phyloP scores from a whole-genome alignment of 2,329 filamentous ascomycete genomes.

The Colletotrichum sp. region DNA sequence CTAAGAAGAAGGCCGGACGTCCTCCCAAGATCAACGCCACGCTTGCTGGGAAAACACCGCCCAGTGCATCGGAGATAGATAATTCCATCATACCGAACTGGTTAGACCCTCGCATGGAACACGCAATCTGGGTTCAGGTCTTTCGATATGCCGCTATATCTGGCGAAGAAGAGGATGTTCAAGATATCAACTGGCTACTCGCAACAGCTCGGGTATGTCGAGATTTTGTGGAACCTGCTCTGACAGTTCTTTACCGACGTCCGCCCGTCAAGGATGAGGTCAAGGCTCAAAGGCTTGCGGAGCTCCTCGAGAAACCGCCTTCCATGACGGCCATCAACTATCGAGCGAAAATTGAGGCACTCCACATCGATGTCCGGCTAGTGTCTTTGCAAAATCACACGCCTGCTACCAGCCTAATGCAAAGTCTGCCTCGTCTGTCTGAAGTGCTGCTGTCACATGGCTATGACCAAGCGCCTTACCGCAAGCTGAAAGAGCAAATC shows the following conservation, averaged over 20 bases:
- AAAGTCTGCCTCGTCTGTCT: constrained; percentile 68
- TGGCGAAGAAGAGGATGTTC: constrained; percentile 24
- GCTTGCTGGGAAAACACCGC: background rate
- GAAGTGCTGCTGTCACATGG: constrained; percentile 76
- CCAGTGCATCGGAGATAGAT: background rate
- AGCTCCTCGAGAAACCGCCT: constrained; percentile 60
- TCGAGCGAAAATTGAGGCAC: constrained; percentile 69
- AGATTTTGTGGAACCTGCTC: constrained; percentile 72
- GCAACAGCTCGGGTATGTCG: constrained; percentile 66
- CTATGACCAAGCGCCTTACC: constrained; percentile 71
- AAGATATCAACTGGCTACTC: constrained; percentile 67
- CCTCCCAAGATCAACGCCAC: background rate
- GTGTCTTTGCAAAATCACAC: constrained; percentile 58
- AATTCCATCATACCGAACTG: constrained; percentile 54
- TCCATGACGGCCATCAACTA: constrained; percentile 65
- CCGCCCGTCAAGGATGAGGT: constrained; percentile 63
- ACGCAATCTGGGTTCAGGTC: constrained; percentile 71
- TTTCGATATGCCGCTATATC: constrained; percentile 68
- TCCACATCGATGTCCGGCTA: constrained; percentile 75
- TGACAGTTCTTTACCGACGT: constrained; percentile 73
- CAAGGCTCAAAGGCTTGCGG: constrained; percentile 49
- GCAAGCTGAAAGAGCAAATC: constrained; percentile 57
- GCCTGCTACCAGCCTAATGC: constrained; percentile 57
- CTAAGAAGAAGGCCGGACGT: background rate
- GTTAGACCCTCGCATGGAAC: constrained; percentile 62